phyloP scores from a whole-genome alignment of 139 green algal genomes.

The Picochlorum costavermella region DNA sequence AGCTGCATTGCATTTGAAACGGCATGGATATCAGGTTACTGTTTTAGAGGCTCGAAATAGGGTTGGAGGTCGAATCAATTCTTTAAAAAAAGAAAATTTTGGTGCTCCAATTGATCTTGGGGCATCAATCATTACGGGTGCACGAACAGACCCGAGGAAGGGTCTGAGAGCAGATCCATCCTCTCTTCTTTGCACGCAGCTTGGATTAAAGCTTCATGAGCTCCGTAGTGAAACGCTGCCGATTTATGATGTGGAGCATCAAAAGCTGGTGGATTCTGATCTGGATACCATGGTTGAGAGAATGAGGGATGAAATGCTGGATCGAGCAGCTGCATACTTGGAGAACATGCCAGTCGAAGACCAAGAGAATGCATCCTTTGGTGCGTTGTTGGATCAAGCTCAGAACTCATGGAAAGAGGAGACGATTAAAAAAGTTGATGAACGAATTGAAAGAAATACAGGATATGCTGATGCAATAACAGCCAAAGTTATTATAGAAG shows the following conservation, averaged over 20 bases:
- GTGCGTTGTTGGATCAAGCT: constrained; percentile 16
- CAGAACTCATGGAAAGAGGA: constrained; percentile 7
- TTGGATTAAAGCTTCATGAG: constrained; percentile 46
- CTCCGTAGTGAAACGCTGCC: constrained; percentile 41
- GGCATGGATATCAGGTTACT: constrained; percentile 44
- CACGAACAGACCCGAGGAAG: constrained; percentile 16
- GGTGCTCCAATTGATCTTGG: constrained; percentile 70
- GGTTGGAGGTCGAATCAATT: constrained; percentile 75
- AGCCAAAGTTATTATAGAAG: too few relatives aligned
- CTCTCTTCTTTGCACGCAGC: constrained; percentile 44
- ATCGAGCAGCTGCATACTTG: constrained; percentile 29
- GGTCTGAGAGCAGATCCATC: constrained; percentile 53
- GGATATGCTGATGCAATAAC: too few relatives aligned
- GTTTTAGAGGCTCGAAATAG: constrained; percentile 77
- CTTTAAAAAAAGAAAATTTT: constrained; percentile 35
- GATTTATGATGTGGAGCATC: constrained; percentile 50
- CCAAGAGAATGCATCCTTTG: constrained; percentile 17
- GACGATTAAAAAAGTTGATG: background rate
- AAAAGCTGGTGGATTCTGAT: constrained; percentile 24
- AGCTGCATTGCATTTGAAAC: constrained; percentile 58
- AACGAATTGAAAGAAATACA: too few relatives aligned
- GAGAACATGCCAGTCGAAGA: constrained; percentile 34
- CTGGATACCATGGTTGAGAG: constrained; percentile 39
- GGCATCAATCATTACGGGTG: constrained; percentile 77
- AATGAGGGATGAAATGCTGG: constrained; percentile 56